Evolutionary conservation across 768 basidiomycete species (phyloP), one percentile per base, ranked within the genome.

Genomic region (Mycena rosella): DNA sequence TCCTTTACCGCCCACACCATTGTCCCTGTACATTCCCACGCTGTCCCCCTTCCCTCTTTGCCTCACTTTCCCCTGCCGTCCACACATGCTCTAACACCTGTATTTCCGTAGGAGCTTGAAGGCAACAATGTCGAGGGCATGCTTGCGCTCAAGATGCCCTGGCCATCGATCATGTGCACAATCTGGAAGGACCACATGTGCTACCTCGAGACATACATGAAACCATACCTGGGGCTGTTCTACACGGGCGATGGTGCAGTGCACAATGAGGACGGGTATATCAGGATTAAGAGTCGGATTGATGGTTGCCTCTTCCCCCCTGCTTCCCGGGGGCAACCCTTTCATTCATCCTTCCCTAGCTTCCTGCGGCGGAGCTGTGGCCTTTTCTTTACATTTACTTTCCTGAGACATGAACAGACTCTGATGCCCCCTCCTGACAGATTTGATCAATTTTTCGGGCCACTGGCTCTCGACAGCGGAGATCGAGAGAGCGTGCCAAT

Each of bases 181-280:
- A 91, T 99, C 65, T 98, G 89, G 84, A 86, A 88, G 62, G 97
- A 99, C 80, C 97, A 99, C 79, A 90, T 94, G 76, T 86, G 97
- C 67, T 88, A 87, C 67, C 71, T 80, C n/a, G 84, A 83, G n/a
- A 85, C 85, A 4, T 84, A 83, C 75, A 83, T 86, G 85, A 76
- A 87, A 82, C 93, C 93, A 26, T 96, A 96, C 82, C 93, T 94
- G 8, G 96, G 96, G 9, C 83, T 86, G 77, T 99, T 95, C 86
- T 98, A 93, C 81, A 99, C 97, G n/a, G 98, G 98, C 26, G 97
- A 99, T 74, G 98, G 97, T 47, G 97, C 96, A 29, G 92, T 92
- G 18, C 88, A 97, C 24, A 97, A 99, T 76, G 89, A 92, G 71
- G 90, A 99, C 73, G 98, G 97, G 2, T 99, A 99, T 82, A 93